These are phyloP conservation scores for Moesziomyces globuligerus DNA, from an alignment of 1,284 basidiomycete species.

Conservation along the genomic window DNA sequence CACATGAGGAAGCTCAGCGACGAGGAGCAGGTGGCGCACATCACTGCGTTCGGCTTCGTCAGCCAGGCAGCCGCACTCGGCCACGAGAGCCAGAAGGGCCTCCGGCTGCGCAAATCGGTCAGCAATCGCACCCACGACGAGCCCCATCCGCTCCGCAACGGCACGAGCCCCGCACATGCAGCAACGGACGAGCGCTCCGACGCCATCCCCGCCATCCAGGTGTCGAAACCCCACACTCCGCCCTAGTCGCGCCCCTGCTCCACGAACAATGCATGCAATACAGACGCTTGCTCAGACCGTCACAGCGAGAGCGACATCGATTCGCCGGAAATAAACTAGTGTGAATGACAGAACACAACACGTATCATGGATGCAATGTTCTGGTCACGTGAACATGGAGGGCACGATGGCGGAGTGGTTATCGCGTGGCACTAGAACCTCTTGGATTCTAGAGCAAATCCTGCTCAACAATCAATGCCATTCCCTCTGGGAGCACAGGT, in stretches of 20 bases:
- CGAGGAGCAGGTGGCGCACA: no score
- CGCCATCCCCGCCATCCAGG: slow-evolving; percentile 26
- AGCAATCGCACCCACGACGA: not conserved
- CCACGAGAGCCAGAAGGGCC: slow-evolving; percentile 21
- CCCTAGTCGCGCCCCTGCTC: not conserved
- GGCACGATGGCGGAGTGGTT: slow-evolving; percentile 53
- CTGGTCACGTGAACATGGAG: not conserved
- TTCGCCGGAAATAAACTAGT: no score
- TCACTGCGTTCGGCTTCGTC: slow-evolving; percentile 21
- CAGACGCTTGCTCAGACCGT: no score
- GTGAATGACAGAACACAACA: no score
- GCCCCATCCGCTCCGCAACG: no score
- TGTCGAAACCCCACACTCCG: slow-evolving; percentile 12
- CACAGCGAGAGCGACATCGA: no score
- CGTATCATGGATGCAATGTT: not conserved
- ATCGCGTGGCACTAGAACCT: slow-evolving; percentile 52
- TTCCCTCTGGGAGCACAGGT: slow-evolving; percentile 55
- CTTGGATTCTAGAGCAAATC: slow-evolving; percentile 24
- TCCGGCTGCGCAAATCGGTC: slow-evolving; percentile 24
- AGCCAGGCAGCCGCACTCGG: slow-evolving; percentile 18
- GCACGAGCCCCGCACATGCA: not conserved
- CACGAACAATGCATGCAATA: no score
- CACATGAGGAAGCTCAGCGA: not conserved
- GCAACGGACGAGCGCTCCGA: not conserved
- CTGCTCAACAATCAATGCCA: slow-evolving; percentile 43